Evolutionary conservation across 2,329 filamentous ascomycete species (phyloP).

Genomic region (Calycina herbarum): DNA sequence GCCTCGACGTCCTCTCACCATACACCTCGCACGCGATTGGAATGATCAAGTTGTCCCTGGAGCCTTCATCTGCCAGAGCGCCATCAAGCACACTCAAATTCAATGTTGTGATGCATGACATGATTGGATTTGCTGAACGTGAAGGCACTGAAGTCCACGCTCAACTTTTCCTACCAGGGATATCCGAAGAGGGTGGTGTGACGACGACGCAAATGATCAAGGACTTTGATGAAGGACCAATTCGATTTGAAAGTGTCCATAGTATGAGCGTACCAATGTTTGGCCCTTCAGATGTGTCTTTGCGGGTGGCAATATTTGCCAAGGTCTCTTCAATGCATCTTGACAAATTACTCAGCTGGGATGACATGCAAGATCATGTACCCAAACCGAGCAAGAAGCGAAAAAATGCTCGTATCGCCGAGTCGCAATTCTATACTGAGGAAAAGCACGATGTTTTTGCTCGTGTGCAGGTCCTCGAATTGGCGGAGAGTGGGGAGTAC

Average conservation of each 20-base stretch:
- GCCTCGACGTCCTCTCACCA: constrained; percentile 84
- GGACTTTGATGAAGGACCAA: constrained; percentile 88
- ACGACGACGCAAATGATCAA: constrained; percentile 94
- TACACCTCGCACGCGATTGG: constrained; percentile 90
- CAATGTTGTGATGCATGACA: constrained; percentile 97
- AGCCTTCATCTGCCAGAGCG: constrained; percentile 89
- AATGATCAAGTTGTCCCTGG: constrained; percentile 85
- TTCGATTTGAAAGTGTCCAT: constrained; percentile 96
- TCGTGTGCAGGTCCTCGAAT: constrained; percentile 83
- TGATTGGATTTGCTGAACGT: constrained; percentile 90
- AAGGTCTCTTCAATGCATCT: constrained; percentile 90
- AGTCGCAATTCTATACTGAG: constrained; percentile 89
- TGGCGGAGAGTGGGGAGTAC: constrained; percentile 89
- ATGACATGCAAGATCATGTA: constrained; percentile 87
- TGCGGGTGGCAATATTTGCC: constrained; percentile 89
- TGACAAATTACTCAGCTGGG: constrained; percentile 97
- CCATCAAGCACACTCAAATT: constrained; percentile 94
- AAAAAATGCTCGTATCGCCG: constrained; percentile 69
- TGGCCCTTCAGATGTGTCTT: constrained; percentile 69
- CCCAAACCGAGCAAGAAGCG: constrained; percentile 56
- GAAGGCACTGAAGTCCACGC: constrained; percentile 96
- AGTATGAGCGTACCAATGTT: constrained; percentile 92
- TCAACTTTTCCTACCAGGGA: constrained; percentile 90
- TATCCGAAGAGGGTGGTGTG: constrained; percentile 85
- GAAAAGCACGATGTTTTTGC: constrained; percentile 93